Conservation (phyloP, 805 yeast genomes). For the Starmerella bacillaris region DNA sequence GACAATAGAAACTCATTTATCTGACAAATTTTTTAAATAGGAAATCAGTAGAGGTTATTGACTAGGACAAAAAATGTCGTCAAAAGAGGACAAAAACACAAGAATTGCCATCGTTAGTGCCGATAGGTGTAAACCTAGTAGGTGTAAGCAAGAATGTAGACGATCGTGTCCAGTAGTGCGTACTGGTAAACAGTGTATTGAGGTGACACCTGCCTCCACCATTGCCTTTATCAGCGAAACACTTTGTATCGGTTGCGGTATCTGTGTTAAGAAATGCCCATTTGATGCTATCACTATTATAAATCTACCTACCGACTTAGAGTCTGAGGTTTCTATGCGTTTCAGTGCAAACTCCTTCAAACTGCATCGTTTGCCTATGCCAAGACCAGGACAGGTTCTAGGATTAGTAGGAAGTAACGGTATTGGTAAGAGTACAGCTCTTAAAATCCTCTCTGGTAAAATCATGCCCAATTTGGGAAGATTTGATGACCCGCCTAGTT, state of each 20-base stretch:
- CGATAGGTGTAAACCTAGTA: constrained; percentile 94
- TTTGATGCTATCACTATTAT: constrained; percentile 92
- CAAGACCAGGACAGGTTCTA: constrained; percentile 96
- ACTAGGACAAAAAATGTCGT: constrained; percentile 5
- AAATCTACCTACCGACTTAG: constrained; percentile 90
- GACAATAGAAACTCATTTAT: no score
- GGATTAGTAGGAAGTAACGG: constrained; percentile 98
- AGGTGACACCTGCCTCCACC: constrained; percentile 75
- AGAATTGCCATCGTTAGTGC: constrained; percentile 89
- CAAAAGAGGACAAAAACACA: constrained; percentile 11
- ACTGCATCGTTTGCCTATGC: constrained; percentile 90
- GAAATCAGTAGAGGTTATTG: no score
- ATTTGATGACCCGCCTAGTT: constrained; percentile 90
- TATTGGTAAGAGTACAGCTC: constrained; percentile 95
- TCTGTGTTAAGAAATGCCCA: constrained; percentile 96
- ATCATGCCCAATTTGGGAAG: constrained; percentile 92
- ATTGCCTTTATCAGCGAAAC: constrained; percentile 89
- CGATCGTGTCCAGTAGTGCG: constrained; percentile 95
- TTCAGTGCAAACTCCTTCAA: constrained; percentile 96
- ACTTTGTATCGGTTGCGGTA: constrained; percentile 97
- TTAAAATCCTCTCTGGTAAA: constrained; percentile 91
- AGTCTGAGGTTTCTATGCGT: constrained; percentile 83
- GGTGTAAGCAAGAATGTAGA: constrained; percentile 96
- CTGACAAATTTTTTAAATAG: no score
- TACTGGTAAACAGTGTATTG: constrained; percentile 95